Base-by-base conservation (phyloP, 805 yeast genomes). In the Grigorovia jiainica region DNA sequence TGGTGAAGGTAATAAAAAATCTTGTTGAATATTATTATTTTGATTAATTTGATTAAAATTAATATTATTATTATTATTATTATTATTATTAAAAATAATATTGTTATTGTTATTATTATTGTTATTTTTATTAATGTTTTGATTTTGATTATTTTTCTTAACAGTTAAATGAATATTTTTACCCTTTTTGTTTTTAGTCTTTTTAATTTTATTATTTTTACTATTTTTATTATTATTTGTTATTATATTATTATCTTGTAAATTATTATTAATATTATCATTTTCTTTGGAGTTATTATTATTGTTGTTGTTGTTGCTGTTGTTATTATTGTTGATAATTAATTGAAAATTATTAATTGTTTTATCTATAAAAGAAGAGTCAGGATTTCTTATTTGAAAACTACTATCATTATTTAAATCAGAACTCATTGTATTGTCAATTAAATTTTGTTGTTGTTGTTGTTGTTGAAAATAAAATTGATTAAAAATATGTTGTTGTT, bases 1-100 rank as follows among this genome's bases (percentile, higher is more conserved):
- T 7, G 65, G 65, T 11, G 64, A 59, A 1, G 61, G 51, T 39
- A 61, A 44, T 34, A 60, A 39, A 47, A 60, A 58, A 32, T 61
- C 65, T 39, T 52, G 55, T 15, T 55, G 53, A 30, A 54, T 47
- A 34, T 44, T 46, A 31, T 40, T 46, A 20, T 39, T 43, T 25
- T 31, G 21, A 9, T 32, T 18, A 20, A 36, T 38, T 5, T 19
- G 15, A n/a, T 9, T 17, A 18, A 20, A 20, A 8, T 18, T 30
- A 16, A 24, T 33, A 25, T 15, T 15, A 18, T 39, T 34, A 17
- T 32, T 32, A 7, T 19, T 39, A 9, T 23, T 36, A 24, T n/a
- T n/a, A 21, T 15, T 25, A 15, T 15, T 36, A 20, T 33, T 40
- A 23, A 24, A 31, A 11, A 17, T 15, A 15, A 5, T 15, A 11